phyloP scores from a whole-genome alignment of 2,329 filamentous ascomycete species.

The Pseudogymnoascus sp. region DNA sequence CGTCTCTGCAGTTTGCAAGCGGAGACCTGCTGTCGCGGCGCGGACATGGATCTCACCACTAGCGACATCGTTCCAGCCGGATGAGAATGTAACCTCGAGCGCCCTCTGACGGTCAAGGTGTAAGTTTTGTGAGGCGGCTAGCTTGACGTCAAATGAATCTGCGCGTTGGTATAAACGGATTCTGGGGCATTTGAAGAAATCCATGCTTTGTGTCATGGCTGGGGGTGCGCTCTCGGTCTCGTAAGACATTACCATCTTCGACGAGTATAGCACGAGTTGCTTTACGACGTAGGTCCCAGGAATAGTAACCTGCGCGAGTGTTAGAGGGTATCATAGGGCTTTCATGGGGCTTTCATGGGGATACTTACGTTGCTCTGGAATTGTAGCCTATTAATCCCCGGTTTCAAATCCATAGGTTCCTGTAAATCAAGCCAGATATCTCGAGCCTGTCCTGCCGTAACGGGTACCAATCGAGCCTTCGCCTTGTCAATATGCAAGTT shows the following conservation, averaged over 20 bases:
- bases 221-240: slow-evolving; percentile 45
- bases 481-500: slow-evolving; percentile 58
- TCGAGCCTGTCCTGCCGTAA: slow-evolving; percentile 46
- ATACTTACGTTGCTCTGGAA: slow-evolving; percentile 39
- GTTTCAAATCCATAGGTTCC: slow-evolving; percentile 36
- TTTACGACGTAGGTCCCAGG: slow-evolving; percentile 71
- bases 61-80: slow-evolving; percentile 64
- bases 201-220: slow-evolving; percentile 12
- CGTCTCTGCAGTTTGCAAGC: slow-evolving; percentile 54
- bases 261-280: slow-evolving; percentile 56
- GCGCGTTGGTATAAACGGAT: slow-evolving; percentile 67
- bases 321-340: slow-evolving; percentile 14
- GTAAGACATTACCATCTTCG: slow-evolving; percentile 57
- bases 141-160: slow-evolving; percentile 58
- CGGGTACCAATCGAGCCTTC: slow-evolving; percentile 54
- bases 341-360: background rate
- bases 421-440: slow-evolving; percentile 56
- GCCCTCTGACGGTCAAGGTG: slow-evolving; percentile 73
- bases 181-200: slow-evolving; percentile 49
- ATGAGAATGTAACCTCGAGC: slow-evolving; percentile 63
- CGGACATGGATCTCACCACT: slow-evolving; percentile 54
- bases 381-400: slow-evolving; percentile 37
- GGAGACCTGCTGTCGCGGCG: slow-evolving; percentile 56
- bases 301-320: slow-evolving; percentile 45
- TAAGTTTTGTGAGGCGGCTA: slow-evolving; percentile 61